Conservation (phyloP, 2,329 filamentous ascomycete species). For the Byssoonygena ceratinophila region DNA sequence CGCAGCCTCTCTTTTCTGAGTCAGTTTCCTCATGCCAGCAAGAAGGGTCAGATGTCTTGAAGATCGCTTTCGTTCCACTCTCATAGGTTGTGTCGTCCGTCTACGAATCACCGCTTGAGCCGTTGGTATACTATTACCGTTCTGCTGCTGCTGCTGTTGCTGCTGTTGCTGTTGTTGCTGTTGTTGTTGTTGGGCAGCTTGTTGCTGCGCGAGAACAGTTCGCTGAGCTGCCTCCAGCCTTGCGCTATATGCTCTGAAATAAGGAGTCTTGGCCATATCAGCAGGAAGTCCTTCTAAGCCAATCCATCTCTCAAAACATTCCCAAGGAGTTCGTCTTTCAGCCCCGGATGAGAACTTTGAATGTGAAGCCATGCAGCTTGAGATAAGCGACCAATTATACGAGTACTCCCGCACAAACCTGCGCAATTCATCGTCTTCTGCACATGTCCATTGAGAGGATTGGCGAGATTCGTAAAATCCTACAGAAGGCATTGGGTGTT, state of each 20-base stretch:
- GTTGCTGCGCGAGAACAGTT: conserved; percentile 48
- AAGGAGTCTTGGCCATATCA: conserved; percentile 91
- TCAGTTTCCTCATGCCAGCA: conserved; percentile 88
- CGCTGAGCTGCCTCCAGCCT: conserved; percentile 54
- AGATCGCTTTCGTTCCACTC: conserved; percentile 77
- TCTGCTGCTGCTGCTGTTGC: conserved; percentile 13
- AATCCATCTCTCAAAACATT: conserved; percentile 97
- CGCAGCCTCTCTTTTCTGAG: conserved; percentile 81
- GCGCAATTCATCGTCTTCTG: conserved; percentile 83
- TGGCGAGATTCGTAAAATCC: conserved; percentile 79
- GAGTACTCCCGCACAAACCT: conserved; percentile 80
- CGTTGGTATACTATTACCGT: conserved; percentile 35
- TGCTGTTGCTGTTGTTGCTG: conserved; percentile 41
- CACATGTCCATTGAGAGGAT: conserved; percentile 81
- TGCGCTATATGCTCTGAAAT: conserved; percentile 68
- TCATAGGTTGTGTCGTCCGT: conserved; percentile 62
- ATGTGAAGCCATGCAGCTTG: conserved; percentile 61
- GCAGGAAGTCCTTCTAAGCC: conserved; percentile 78
- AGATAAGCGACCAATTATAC: conserved; percentile 96
- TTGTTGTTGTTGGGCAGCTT: conserved; percentile 40
- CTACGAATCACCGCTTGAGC: conserved; percentile 50
- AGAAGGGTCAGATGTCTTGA: conserved; percentile 80
- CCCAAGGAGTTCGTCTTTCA: conserved; percentile 89
- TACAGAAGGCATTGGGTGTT: conserved; percentile 80
- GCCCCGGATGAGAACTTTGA: conserved; percentile 74